Conservation (phyloP, 2,329 filamentous ascomycete genomes). For the Xylaria sp. region DNA sequence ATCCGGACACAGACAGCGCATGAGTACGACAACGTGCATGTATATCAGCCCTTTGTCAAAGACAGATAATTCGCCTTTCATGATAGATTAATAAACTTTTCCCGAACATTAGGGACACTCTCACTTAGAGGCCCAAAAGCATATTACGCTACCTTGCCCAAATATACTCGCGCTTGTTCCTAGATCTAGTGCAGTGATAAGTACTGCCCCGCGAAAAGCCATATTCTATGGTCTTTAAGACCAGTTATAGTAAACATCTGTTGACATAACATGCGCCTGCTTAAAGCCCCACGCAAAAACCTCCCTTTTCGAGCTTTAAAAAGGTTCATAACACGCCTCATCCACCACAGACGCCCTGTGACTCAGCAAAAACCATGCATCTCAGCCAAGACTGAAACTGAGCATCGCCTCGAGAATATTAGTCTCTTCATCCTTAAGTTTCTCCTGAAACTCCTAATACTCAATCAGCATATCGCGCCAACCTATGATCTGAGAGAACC, state of each 20-base stretch:
- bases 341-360: conserved; percentile 13
- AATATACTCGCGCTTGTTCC: conserved; percentile 1
- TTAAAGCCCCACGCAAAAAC: conserved; percentile 28
- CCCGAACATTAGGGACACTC: conserved; percentile 6
- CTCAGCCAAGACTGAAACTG: conserved; percentile 34
- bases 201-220: background rate
- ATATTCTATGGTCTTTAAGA: background rate
- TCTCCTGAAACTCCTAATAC: conserved; percentile 46
- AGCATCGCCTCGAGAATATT: conserved; percentile 45
- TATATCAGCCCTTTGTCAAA: conserved; percentile 5
- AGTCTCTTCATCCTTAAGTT: conserved; percentile 44
- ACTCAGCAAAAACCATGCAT: conserved; percentile 7
- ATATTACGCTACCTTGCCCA: conserved; percentile 8
- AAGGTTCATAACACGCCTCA: conserved; percentile 35
- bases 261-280: conserved; percentile 32
- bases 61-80: conserved; percentile 1
- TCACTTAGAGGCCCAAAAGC: conserved; percentile 6
- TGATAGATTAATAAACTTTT: conserved; percentile 25
- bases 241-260: conserved; percentile 5
- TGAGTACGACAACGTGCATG: conserved; percentile 3
- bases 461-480: conserved; percentile 46
- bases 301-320: conserved; percentile 37
- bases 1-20: conserved; percentile 15
- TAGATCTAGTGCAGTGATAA: conserved; percentile 2
- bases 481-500: conserved; percentile 42